These are phyloP conservation scores for Leccinum boreale DNA, from an alignment of 768 basidiomycete species.

Conservation along the genomic window DNA sequence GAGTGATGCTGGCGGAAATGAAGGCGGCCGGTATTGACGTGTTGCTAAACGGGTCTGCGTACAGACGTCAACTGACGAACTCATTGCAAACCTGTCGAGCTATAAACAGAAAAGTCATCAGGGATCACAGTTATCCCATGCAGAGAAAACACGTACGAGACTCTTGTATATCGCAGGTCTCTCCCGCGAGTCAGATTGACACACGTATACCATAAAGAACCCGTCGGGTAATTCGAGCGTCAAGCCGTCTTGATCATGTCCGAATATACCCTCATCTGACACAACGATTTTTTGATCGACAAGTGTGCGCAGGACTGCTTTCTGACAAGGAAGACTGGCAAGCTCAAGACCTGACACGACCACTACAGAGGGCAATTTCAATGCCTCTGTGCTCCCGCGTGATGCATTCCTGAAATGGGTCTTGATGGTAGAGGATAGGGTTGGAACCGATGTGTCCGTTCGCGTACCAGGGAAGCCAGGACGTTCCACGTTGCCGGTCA, in stretches of 20 bases:
- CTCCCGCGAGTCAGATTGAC: slow-evolving; percentile 59
- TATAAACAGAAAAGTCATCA: slow-evolving; percentile 26
- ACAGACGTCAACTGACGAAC: slow-evolving; percentile 54
- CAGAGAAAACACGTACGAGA: slow-evolving; percentile 47
- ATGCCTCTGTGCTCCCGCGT: slow-evolving; percentile 15
- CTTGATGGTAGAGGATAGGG: slow-evolving; percentile 8
- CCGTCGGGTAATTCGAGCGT: slow-evolving; percentile 48
- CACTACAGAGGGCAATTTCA: slow-evolving; percentile 52
- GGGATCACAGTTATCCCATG: not conserved
- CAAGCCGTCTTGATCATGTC: slow-evolving; percentile 25
- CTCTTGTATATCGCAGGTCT: slow-evolving; percentile 62
- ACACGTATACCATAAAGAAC: slow-evolving; percentile 74
- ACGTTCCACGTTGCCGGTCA: slow-evolving; percentile 3
- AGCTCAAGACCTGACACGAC: slow-evolving; percentile 73
- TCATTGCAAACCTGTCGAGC: slow-evolving; percentile 82
- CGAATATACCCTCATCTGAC: slow-evolving; percentile 18
- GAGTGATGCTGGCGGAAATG: slow-evolving; percentile 25
- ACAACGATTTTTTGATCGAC: slow-evolving; percentile 49
- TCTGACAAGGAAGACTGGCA: slow-evolving; percentile 51
- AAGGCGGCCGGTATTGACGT: slow-evolving; percentile 32
- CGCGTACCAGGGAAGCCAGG: slow-evolving; percentile 11
- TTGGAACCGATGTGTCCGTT: slow-evolving; percentile 17
- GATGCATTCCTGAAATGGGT: slow-evolving; percentile 12
- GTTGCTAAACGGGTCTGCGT: slow-evolving; percentile 35
- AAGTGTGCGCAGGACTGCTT: slow-evolving; percentile 52